Evolutionary conservation across 495 filamentous ascomycete species (phyloP).

Genomic region (Echria macrotheca): DNA sequence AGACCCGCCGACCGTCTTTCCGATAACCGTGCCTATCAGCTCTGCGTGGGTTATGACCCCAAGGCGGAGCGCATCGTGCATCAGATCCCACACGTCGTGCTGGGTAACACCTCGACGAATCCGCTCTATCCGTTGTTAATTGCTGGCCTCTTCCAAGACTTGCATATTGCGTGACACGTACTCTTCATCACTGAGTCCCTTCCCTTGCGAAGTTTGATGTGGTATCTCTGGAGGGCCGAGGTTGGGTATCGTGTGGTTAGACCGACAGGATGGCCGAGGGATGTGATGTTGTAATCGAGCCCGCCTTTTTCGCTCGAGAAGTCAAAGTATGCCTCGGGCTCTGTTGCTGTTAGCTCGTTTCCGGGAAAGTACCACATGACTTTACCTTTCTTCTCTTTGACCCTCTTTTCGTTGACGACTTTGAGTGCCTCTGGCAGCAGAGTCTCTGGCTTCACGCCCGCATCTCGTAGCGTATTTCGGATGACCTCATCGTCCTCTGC

Average conservation of each 20-base stretch:
- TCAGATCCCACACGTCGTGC: slow-evolving; percentile 25
- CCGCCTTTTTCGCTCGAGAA: slow-evolving; percentile 23
- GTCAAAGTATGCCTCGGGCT: slow-evolving; percentile 26
- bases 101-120: slow-evolving; percentile 30
- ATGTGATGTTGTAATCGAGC: slow-evolving; percentile 31
- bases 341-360: neutral
- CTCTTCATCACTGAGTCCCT: slow-evolving; percentile 28
- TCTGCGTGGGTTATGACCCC: slow-evolving; percentile 31
- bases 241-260: slow-evolving; percentile 27
- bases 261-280: slow-evolving; percentile 31
- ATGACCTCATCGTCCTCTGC: slow-evolving; percentile 36
- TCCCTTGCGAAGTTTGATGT: slow-evolving; percentile 34
- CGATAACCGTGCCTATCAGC: slow-evolving; percentile 31
- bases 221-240: slow-evolving; percentile 30
- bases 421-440: no score
- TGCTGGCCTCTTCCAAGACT: neutral
- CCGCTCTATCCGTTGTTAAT: slow-evolving; percentile 14
- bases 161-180: slow-evolving; percentile 6
- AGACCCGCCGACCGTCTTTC: slow-evolving; percentile 26
- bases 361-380: no score
- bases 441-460: slow-evolving; percentile 17
- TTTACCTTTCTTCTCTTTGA: slow-evolving; percentile 4
- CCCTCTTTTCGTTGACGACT: slow-evolving; percentile 20
- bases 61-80: slow-evolving; percentile 29
- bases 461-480: slow-evolving; percentile 21